Evolutionary conservation across 2,329 filamentous ascomycete genomes (phyloP).

Genomic region (Colletotrichum zoysiae): DNA sequence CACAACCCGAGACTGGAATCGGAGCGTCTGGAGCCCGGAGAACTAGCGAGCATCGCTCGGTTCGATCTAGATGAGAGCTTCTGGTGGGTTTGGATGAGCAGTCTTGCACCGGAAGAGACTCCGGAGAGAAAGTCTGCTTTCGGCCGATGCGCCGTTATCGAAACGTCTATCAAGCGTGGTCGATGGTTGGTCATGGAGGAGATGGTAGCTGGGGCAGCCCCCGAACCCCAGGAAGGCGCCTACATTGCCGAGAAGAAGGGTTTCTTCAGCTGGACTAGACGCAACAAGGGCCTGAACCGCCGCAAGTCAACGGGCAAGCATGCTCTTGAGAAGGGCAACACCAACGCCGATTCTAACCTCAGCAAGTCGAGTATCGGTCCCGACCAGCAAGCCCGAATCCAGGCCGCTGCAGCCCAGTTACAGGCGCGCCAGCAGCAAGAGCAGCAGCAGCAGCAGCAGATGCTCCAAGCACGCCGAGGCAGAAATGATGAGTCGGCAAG

Average conservation of each 20-base stretch:
- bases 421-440: conserved; percentile 78
- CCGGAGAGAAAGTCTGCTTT: conserved; percentile 89
- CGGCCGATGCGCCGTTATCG: conserved; percentile 90
- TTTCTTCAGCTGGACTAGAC: conserved; percentile 87
- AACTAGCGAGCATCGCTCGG: conserved; percentile 90
- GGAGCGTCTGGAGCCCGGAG: conserved; percentile 85
- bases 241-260: conserved; percentile 97
- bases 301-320: conserved; percentile 79
- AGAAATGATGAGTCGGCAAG: conserved; percentile 69
- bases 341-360: conserved; percentile 56
- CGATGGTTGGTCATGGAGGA: conserved; percentile 97
- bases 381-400: conserved; percentile 93
- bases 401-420: conserved; percentile 88
- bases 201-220: conserved; percentile 91
- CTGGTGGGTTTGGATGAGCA: conserved; percentile 99
- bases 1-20: conserved; percentile 80
- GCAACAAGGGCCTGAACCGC: conserved; percentile 72
- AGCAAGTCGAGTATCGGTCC: conserved; percentile 90
- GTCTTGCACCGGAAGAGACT: conserved; percentile 91
- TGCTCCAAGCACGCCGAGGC: conserved; percentile 59
- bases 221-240: conserved; percentile 84
- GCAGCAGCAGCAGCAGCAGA: conserved; percentile 51
- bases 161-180: conserved; percentile 84
- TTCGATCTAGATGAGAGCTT: conserved; percentile 95
- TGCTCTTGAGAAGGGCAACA: conserved; percentile 60